Conservation (phyloP, 306 rosid species). For the Prunus padus region DNA sequence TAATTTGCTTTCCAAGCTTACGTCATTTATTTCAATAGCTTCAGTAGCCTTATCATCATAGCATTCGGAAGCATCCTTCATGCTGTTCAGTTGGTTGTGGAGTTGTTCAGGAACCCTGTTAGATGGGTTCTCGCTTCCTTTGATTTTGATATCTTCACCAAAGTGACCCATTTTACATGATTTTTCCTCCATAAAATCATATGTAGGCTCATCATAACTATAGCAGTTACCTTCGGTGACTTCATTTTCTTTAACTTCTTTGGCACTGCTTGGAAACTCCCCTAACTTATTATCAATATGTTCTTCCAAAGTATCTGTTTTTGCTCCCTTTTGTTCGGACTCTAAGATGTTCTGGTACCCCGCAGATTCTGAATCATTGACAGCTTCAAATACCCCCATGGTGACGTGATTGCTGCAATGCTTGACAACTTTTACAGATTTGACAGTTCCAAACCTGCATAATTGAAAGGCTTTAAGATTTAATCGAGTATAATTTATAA, state of each 20-base stretch:
- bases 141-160: conserved; percentile 23
- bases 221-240: conserved; percentile 8
- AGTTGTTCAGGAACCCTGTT: conserved; percentile 23
- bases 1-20: conserved; percentile 26
- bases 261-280: conserved; percentile 12
- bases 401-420: conserved; percentile 30
- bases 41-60: conserved; percentile 30
- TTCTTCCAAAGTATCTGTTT: conserved; percentile 30
- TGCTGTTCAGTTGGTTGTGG: conserved; percentile 30
- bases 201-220: conserved; percentile 29
- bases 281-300: conserved; percentile 4
- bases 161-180: conserved; percentile 34
- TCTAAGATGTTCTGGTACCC: conserved; percentile 18
- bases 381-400: conserved; percentile 29
- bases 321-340: conserved; percentile 12
- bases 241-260: conserved; percentile 38
- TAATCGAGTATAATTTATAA: background rate
- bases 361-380: conserved; percentile 28
- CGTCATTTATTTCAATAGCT: conserved; percentile 18
- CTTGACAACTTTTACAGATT: conserved; percentile 66
- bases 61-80: conserved; percentile 30
- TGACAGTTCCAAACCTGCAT: conserved; percentile 81
- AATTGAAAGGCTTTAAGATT: conserved; percentile 21
- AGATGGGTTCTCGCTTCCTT: conserved; percentile 19
- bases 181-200: conserved; percentile 20